Evolutionary conservation across 148 eudicot genomes (phyloP).

Genomic region (Arctostaphylos glauca): DNA sequence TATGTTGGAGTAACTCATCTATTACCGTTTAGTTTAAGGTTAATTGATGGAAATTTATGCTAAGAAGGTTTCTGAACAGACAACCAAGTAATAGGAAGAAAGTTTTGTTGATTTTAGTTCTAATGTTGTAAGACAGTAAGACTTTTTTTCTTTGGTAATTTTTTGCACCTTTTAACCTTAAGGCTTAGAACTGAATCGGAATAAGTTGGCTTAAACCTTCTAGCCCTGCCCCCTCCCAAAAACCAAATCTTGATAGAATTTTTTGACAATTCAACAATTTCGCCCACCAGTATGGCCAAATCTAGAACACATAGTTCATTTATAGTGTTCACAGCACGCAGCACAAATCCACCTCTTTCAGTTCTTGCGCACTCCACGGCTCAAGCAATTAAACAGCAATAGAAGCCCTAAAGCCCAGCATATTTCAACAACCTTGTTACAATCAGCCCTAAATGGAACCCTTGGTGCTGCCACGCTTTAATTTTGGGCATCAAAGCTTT

Average conservation of each 20-base stretch:
- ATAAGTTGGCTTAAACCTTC: neutral
- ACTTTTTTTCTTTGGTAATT: too few species aligned
- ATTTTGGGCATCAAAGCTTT: too few species aligned
- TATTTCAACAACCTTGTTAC: neutral
- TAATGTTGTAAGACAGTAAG: neutral
- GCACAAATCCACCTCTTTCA: neutral
- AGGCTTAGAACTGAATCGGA: neutral
- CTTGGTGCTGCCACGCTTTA: too few species aligned
- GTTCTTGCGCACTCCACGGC: neutral
- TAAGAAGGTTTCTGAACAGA: neutral
- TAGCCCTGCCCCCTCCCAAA: neutral
- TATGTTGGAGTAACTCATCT: neutral
- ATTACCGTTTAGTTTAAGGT: neutral
- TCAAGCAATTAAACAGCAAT: neutral
- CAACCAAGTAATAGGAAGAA: neutral
- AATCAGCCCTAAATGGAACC: too few species aligned
- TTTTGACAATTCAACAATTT: neutral
- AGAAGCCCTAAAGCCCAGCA: neutral
- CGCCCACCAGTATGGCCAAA: neutral
- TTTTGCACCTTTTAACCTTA: neutral
- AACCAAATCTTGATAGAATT: neutral
- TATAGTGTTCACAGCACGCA: neutral
- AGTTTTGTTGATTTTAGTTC: too few species aligned
- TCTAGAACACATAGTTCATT: neutral
- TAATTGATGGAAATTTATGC: neutral